A percentile compares a stretch with the other conserved stretches of the same genome.
Evolutionary conservation across 2,329 filamentous ascomycete species (phyloP).

Genomic region (Cercospora berteroae): DNA sequence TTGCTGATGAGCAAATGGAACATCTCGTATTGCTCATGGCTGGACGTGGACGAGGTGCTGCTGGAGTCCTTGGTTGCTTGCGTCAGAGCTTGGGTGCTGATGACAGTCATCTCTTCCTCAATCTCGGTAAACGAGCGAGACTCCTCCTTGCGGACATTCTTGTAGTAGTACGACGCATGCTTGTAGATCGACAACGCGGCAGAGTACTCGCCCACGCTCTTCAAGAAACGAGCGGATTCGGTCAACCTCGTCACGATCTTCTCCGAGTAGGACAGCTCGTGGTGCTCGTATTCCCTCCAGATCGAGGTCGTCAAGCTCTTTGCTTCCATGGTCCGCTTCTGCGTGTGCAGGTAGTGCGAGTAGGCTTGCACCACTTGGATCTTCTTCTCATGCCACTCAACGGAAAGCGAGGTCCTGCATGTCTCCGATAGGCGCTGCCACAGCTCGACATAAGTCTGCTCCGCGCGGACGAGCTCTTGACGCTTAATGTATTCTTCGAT

Average conservation of each 20-base stretch:
- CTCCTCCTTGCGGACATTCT: constrained; percentile 38
- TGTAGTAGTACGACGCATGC: constrained; percentile 36
- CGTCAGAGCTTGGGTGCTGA: constrained; percentile 38
- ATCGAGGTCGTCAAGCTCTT: constrained; percentile 47
- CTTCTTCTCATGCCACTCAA: constrained; percentile 51
- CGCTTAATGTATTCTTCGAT: constrained; percentile 41
- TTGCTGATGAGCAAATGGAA: constrained; percentile 43
- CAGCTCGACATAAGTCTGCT: constrained; percentile 50
- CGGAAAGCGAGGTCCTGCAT: constrained; percentile 44
- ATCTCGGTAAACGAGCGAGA: constrained; percentile 43
- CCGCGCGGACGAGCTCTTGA: constrained; percentile 39
- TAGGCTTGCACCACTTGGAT: constrained; percentile 49
- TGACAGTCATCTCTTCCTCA: constrained; percentile 43
- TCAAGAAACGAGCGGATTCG: constrained; percentile 48
- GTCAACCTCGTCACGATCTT: constrained; percentile 33
- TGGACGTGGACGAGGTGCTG: constrained; percentile 29
- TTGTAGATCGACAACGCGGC: constrained; percentile 52
- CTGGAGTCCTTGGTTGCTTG: constrained; percentile 39
- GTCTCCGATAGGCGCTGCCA: constrained; percentile 53
- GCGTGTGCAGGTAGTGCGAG: constrained; percentile 47
- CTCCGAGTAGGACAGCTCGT: constrained; percentile 35
- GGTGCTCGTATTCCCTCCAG: constrained; percentile 52
- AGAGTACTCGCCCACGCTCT: constrained; percentile 45
- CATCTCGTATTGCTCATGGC: constrained; percentile 45
- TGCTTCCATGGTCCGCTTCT: constrained; percentile 47